phyloP scores from a whole-genome alignment of 2,329 filamentous ascomycete species.

The Pseudogymnoascus sp. region DNA sequence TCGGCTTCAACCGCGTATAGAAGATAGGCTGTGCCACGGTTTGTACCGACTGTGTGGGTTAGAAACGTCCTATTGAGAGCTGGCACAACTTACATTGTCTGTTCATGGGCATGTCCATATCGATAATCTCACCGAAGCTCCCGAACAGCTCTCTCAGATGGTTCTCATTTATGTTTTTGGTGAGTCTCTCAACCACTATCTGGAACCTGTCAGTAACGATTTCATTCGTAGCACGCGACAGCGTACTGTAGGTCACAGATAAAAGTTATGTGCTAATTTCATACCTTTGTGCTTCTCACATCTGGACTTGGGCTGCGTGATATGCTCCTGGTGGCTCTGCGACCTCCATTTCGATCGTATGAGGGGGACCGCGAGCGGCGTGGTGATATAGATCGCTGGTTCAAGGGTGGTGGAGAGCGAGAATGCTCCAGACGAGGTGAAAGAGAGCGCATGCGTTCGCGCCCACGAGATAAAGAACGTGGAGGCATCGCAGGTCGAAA shows the following conservation, averaged over 20 bases:
- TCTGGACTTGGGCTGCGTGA: conserved; percentile 30
- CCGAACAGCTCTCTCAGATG: conserved; percentile 92
- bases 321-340: conserved; percentile 23
- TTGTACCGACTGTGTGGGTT: conserved; percentile 62
- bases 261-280: not conserved
- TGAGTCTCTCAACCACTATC: conserved; percentile 94
- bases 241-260: conserved; percentile 10
- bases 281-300: conserved; percentile 47
- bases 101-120: conserved; percentile 86
- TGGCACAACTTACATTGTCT: conserved; percentile 57
- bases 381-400: conserved; percentile 30
- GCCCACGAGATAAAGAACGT: conserved; percentile 12
- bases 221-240: conserved; percentile 9
- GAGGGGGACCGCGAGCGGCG: conserved; percentile 25
- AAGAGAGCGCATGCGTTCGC: conserved; percentile 7
- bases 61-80: conserved; percentile 16
- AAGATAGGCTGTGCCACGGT: conserved; percentile 90
- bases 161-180: conserved; percentile 84
- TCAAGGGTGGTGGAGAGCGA: conserved; percentile 10
- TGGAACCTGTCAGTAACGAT: conserved; percentile 32
- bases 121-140: conserved; percentile 75
- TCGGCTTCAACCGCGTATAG: conserved; percentile 70
- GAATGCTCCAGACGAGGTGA: conserved; percentile 9
- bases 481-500: conserved; percentile 6
- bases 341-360: conserved; percentile 23